Evolutionary conservation across 148 eudicot genomes (phyloP).

Genomic region (Beta vulgaris): DNA sequence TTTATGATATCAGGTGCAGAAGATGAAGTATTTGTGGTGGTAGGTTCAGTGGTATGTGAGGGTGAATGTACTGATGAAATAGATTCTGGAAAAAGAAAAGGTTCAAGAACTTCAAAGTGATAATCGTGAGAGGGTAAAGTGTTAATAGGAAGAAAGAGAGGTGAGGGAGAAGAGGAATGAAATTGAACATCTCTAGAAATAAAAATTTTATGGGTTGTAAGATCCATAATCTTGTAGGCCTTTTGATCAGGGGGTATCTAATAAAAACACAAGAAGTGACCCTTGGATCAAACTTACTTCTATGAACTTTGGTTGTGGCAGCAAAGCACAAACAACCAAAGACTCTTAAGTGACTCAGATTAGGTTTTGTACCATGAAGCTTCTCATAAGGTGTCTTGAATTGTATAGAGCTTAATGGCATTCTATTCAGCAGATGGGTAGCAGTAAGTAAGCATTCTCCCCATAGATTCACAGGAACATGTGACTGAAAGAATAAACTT

Average conservation of each 20-base stretch:
- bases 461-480: too few relatives aligned
- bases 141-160: too few relatives aligned
- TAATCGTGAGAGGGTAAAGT: too few relatives aligned
- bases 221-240: neutral
- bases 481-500: too few relatives aligned
- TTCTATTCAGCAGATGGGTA: neutral
- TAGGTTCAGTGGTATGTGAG: too few relatives aligned
- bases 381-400: neutral
- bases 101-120: too few relatives aligned
- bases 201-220: neutral
- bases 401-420: neutral
- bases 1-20: too few relatives aligned
- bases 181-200: neutral
- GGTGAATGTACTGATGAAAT: too few relatives aligned
- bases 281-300: neutral
- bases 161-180: neutral
- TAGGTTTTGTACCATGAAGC: neutral
- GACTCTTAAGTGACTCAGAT: too few relatives aligned
- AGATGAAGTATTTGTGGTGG: too few relatives aligned
- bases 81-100: too few relatives aligned
- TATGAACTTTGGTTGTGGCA: neutral
- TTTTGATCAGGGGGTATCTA: neutral
- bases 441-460: neutral
- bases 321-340: neutral
- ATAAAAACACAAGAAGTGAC: neutral